Evolutionary conservation across 2,329 filamentous ascomycete species (phyloP), one percentile per base, ranked within the genome.

Genomic region (Xylariales sp.): DNA sequence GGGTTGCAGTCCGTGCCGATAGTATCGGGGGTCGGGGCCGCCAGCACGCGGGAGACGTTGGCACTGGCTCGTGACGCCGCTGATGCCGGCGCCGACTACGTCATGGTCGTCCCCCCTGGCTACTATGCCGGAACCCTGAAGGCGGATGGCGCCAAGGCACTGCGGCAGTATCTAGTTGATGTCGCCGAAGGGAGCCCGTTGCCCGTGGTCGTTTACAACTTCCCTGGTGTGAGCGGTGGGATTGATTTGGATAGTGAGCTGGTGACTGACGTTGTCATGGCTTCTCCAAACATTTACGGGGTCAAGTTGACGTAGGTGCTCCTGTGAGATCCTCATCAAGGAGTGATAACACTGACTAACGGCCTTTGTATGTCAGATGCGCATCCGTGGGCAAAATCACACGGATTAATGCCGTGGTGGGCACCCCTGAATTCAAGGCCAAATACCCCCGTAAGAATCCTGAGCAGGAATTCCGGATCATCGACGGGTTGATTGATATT

Each of bases 201-300:
- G 2, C 82, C 83, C 0, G 65, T 87, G 17, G 60, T 87, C 27
- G 78, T 88, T 41, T 87, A 87, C 67, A 87, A 87, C 60, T 87
- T 81, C 65, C 83, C 83, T 2, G 78, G 69, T 5, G 81, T 83
- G 4, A 78, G 73, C 17, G 73, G 79, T 11, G 83, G 83, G 5
- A 65, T 86, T 8, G 83, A 87, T 50, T 66, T 87, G 30, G 76
- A 79, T 53, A 84, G 78, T 0, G 81, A 85, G 44, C 72, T 76
- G 49, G 78, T 87, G 45, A 55, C 70, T 30, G 62, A 64, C 36
- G 55, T 76, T 28, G 57, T 71, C 6, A 53, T 66, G 47, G 18
- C 16, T 16, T 59, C 65, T 37, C 64, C 69, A 29, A 81, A 81
- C 51, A 78, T 83, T 43, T 70, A 74, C 17, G 78, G 78, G 21